A percentile compares a stretch with the other conserved stretches of the same genome.
Conservation (phyloP, 2,329 filamentous ascomycete species). For the Lasiodiplodia gonubiensis region DNA sequence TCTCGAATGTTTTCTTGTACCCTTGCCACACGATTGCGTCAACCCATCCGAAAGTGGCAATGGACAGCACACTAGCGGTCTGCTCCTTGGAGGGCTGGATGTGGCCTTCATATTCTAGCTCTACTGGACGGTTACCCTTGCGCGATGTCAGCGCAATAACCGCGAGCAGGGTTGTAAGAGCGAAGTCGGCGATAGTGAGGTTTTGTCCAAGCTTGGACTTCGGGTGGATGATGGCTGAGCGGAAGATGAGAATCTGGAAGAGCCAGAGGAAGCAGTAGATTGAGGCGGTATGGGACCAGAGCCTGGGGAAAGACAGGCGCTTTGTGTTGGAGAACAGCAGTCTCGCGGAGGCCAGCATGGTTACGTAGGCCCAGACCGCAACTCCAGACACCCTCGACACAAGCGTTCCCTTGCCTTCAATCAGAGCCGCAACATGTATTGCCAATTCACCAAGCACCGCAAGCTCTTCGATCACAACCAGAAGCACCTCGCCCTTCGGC, state of each 20-base stretch:
- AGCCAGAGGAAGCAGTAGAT: slow-evolving; percentile 87
- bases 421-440: slow-evolving; percentile 69
- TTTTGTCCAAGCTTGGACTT: slow-evolving; percentile 65
- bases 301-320: slow-evolving; percentile 69
- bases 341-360: slow-evolving; percentile 74
- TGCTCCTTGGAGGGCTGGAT: slow-evolving; percentile 88
- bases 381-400: slow-evolving; percentile 66
- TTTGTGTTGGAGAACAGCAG: slow-evolving; percentile 66
- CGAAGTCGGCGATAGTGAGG: slow-evolving; percentile 76
- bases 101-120: slow-evolving; percentile 86
- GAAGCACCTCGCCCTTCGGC: slow-evolving; percentile 73
- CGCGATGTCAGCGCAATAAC: slow-evolving; percentile 79
- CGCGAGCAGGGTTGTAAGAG: slow-evolving; percentile 74
- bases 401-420: slow-evolving; percentile 50
- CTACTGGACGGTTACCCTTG: slow-evolving; percentile 88
- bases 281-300: slow-evolving; percentile 92
- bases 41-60: slow-evolving; percentile 89
- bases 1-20: slow-evolving; percentile 81
- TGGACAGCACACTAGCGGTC: slow-evolving; percentile 83
- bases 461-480: slow-evolving; percentile 75
- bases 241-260: slow-evolving; percentile 76
- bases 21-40: slow-evolving; percentile 88
- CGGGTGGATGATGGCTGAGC: slow-evolving; percentile 82
- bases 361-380: slow-evolving; percentile 79
- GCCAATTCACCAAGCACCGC: slow-evolving; percentile 74